Conservation (phyloP, 148 eudicot species). For the Amaranthus hypochondriacus region DNA sequence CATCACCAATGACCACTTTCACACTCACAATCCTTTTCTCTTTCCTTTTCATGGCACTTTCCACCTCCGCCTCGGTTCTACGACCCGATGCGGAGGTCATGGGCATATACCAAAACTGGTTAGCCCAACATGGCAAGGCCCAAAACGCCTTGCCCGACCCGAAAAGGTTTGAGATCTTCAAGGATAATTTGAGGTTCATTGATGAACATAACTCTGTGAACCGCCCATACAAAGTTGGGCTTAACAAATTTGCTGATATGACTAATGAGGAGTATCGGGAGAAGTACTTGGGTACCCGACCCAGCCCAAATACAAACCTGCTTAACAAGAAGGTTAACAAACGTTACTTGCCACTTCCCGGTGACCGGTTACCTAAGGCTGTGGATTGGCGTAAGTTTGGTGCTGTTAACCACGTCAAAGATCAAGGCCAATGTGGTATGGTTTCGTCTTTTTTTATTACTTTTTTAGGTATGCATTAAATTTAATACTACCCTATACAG, state of each 20-base stretch:
- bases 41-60: conserved; percentile 31
- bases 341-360: conserved; percentile 42
- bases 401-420: conserved; percentile 71
- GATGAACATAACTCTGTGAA: conserved; percentile 57
- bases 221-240: conserved; percentile 56
- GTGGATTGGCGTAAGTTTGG: conserved; percentile 82
- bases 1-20: neutral
- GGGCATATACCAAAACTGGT: conserved; percentile 56
- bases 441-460: neutral
- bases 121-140: conserved; percentile 55
- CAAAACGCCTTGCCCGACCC: conserved; percentile 48
- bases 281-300: conserved; percentile 51
- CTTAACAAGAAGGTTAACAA: conserved; percentile 43
- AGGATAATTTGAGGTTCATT: conserved; percentile 66
- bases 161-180: conserved; percentile 55
- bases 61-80: neutral
- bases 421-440: conserved; percentile 87
- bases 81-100: conserved; percentile 49
- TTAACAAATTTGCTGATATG: conserved; percentile 78
- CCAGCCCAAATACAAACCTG: conserved; percentile 35
- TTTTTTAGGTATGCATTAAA: neutral
- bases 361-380: conserved; percentile 51
- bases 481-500: too few relatives aligned
- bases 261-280: conserved; percentile 73
- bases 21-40: conserved; percentile 6